A percentile compares a stretch with the other conserved stretches of the same genome.
Evolutionary conservation across 139 green algal species (phyloP).

Genomic region (Nannochloris sp.): DNA sequence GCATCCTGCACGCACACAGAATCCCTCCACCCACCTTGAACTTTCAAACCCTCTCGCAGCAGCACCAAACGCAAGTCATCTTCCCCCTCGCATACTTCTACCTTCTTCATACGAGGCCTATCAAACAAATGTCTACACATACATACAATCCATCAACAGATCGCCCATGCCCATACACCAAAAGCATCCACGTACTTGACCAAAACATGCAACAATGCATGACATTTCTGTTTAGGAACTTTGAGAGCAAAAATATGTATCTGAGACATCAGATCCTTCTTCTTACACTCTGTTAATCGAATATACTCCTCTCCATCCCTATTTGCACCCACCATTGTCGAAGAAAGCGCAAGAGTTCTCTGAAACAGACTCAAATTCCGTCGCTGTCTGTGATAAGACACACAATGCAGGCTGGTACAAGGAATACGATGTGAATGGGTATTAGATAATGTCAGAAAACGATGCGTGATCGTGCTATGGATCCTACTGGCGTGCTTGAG

Average conservation of each 20-base stretch:
- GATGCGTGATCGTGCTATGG: no score
- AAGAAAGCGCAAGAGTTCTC: no score
- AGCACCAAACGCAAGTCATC: not conserved
- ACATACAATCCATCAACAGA: not conserved
- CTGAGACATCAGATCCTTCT: not conserved
- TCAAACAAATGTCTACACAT: not conserved
- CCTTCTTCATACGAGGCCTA: not conserved
- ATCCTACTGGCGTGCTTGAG: no score
- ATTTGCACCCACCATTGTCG: no score
- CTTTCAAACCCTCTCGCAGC: constrained; percentile 1
- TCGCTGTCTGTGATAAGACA: no score
- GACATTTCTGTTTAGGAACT: not conserved
- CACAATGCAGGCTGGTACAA: no score
- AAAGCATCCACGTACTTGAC: not conserved
- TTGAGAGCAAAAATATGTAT: not conserved
- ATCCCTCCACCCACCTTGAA: not conserved
- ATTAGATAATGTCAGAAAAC: no score
- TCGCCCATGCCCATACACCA: no score
- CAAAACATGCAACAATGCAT: not conserved
- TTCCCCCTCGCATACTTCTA: not conserved
- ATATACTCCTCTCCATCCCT: not conserved
- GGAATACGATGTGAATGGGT: no score
- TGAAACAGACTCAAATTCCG: no score
- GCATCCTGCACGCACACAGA: no score
- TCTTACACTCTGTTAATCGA: not conserved